Conservation (phyloP, 1,284 basidiomycete species). For the Waitea zeae region DNA sequence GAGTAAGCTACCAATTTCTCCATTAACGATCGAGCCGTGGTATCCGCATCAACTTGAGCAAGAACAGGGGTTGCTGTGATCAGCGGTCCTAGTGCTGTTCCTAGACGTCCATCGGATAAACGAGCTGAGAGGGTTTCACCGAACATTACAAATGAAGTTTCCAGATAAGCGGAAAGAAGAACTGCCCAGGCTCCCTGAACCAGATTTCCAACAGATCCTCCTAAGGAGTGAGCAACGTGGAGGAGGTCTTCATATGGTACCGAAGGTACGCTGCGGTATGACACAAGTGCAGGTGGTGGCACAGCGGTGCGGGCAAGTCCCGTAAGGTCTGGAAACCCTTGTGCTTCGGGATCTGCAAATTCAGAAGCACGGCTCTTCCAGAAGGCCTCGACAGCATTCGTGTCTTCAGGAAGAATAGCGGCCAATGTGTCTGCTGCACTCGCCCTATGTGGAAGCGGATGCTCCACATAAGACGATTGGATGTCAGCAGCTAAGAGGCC, state of each 20-base stretch:
- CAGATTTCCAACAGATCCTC: slow-evolving; percentile 14
- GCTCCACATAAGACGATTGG: background rate
- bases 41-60: background rate
- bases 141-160: slow-evolving; percentile 5
- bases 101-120: background rate
- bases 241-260: background rate
- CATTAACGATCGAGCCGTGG: background rate
- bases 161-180: slow-evolving; percentile 12
- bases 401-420: background rate
- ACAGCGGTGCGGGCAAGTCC: no score
- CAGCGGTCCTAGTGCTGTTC: background rate
- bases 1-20: background rate
- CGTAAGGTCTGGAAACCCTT: background rate
- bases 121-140: background rate
- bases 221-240: slow-evolving; percentile 7
- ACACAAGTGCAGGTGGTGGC: background rate
- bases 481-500: background rate
- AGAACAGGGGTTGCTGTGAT: background rate
- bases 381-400: background rate
- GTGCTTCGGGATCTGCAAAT: background rate
- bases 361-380: background rate
- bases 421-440: background rate
- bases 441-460: background rate
- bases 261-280: background rate
- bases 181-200: slow-evolving; percentile 15